Percentiles rank a stretch among this genome's conserved stretches.
phyloP scores from a whole-genome alignment of 306 rosid species.

The Rosa rugosa region DNA sequence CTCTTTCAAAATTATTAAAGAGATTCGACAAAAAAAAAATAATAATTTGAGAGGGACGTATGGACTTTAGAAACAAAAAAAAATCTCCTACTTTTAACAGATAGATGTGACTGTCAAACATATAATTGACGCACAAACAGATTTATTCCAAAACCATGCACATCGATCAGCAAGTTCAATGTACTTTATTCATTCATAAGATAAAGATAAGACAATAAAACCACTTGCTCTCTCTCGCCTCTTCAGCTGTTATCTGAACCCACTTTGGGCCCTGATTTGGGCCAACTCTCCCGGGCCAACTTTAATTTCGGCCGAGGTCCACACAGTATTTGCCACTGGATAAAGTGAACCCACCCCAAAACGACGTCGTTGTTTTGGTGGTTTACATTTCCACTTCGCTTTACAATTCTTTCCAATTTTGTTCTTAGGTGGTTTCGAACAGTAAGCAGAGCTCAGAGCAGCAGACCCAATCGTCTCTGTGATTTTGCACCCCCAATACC shows the following conservation, averaged over 20 bases:
- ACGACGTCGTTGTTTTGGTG: not conserved
- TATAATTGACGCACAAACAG: not conserved
- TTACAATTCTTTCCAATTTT: not conserved
- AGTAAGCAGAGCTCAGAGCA: slow-evolving; percentile 4
- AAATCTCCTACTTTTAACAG: not conserved
- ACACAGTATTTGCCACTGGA: not conserved
- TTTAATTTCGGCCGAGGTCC: not conserved
- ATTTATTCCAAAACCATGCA: not conserved
- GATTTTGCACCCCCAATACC: not conserved
- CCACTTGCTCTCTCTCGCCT: not conserved
- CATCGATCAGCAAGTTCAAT: not conserved
- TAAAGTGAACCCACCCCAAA: not conserved
- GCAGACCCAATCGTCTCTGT: not conserved
- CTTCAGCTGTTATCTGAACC: not conserved
- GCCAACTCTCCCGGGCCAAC: not conserved
- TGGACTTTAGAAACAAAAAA: not conserved
- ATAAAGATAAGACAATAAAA: not conserved
- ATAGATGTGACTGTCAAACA: not conserved
- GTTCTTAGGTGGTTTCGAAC: slow-evolving; percentile 13
- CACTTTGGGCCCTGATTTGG: not conserved
- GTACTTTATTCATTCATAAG: not conserved
- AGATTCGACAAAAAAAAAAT: too few species aligned
- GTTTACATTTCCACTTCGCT: not conserved
- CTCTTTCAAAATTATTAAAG: too few species aligned
- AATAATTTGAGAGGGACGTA: not conserved